These are phyloP conservation scores for Pseudoperonospora humuli DNA, from an alignment of 352 stramenopile genomes.

Conservation along the genomic window DNA sequence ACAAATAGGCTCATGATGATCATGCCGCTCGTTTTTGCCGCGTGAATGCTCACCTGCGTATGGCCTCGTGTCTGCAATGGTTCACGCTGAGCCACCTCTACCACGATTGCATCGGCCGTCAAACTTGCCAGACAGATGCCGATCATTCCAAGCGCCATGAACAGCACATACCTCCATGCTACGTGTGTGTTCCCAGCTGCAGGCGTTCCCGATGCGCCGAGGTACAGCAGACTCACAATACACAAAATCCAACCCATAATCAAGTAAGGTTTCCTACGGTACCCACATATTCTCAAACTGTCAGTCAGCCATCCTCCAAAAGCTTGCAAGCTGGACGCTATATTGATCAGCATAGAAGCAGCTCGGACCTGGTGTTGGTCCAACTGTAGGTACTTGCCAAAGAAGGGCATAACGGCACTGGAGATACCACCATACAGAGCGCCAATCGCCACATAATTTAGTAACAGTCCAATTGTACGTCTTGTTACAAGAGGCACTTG, in stretches of 20 bases:
- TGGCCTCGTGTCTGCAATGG: constrained; percentile 40
- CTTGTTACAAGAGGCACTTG: constrained; percentile 38
- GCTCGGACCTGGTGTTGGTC: constrained; percentile 52
- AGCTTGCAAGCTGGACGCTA: constrained; percentile 58
- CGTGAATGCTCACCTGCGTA: constrained; percentile 49
- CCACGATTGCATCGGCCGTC: constrained; percentile 69
- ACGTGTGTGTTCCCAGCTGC: neutral
- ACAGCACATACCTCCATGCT: constrained; percentile 56
- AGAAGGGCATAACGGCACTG: constrained; percentile 39
- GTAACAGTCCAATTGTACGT: constrained; percentile 41
- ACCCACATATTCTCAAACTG: constrained; percentile 48
- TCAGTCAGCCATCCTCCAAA: constrained; percentile 58
- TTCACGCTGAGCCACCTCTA: constrained; percentile 66
- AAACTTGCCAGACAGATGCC: constrained; percentile 86
- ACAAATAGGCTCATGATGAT: constrained; percentile 49
- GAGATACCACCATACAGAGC: constrained; percentile 63
- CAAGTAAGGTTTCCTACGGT: constrained; percentile 63
- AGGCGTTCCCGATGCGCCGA: constrained; percentile 12
- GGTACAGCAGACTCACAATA: constrained; percentile 27
- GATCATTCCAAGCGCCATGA: constrained; percentile 71
- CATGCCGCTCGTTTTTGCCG: constrained; percentile 33
- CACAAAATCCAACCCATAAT: constrained; percentile 49
- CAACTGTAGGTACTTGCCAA: constrained; percentile 58
- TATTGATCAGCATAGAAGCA: constrained; percentile 43
- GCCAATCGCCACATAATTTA: constrained; percentile 67